Percentiles rank a stretch among this genome's conserved stretches.
These are phyloP conservation scores for Suillus paluster DNA, from an alignment of 768 basidiomycete genomes.

Conservation along the genomic window DNA sequence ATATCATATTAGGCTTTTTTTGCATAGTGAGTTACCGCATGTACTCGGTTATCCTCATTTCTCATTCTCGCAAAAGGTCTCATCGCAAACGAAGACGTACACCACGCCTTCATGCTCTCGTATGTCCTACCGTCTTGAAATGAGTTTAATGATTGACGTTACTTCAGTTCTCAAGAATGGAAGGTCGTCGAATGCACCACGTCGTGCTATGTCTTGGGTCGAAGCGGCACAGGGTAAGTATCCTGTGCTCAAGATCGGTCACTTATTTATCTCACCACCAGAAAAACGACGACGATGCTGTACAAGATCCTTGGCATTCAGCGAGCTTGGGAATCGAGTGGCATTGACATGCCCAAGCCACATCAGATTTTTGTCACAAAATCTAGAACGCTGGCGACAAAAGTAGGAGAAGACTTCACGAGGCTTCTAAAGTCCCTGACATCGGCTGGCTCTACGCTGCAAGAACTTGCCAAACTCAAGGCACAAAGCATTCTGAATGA, in stretches of 20 bases:
- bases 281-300: slow-evolving; percentile 78
- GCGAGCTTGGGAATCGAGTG: slow-evolving; percentile 48
- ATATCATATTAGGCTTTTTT: slow-evolving; percentile 21
- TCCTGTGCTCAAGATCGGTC: not conserved
- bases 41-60: no score
- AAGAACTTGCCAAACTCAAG: slow-evolving; percentile 41
- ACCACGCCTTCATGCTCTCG: slow-evolving; percentile 32
- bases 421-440: slow-evolving; percentile 53
- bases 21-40: slow-evolving; percentile 21
- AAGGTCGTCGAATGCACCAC: slow-evolving; percentile 60
- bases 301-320: slow-evolving; percentile 78
- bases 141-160: slow-evolving; percentile 18
- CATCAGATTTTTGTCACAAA: slow-evolving; percentile 77
- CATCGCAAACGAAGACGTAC: slow-evolving; percentile 23
- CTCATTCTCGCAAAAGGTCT: slow-evolving; percentile 21
- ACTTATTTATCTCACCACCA: slow-evolving; percentile 23
- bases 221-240: slow-evolving; percentile 74
- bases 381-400: slow-evolving; percentile 63
- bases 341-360: slow-evolving; percentile 45
- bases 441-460: slow-evolving; percentile 37
- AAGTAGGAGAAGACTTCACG: slow-evolving; percentile 67
- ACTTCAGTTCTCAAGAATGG: slow-evolving; percentile 48
- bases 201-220: slow-evolving; percentile 69
- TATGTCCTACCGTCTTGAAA: slow-evolving; percentile 11
- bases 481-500: slow-evolving; percentile 28